Percentiles rank a stretch among this genome's conserved stretches.
phyloP scores from a whole-genome alignment of 2,329 filamentous ascomycete species.

The Ophiocordyceps polyrhachis-furcata region DNA sequence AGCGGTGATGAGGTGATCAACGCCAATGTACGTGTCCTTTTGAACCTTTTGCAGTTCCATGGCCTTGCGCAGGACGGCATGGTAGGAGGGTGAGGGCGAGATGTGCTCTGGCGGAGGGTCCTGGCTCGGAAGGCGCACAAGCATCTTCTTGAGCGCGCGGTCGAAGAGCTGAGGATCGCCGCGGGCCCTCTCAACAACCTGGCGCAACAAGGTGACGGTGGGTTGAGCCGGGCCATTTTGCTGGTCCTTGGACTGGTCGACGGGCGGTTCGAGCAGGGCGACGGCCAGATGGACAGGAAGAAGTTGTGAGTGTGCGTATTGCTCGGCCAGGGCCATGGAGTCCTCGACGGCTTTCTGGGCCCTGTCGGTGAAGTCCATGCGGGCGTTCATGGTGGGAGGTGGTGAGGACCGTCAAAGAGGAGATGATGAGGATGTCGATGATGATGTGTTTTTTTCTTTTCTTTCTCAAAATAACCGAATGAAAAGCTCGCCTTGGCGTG shows the following conservation, averaged over 20 bases:
- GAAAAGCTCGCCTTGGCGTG: neutral
- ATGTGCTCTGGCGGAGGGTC: slow-evolving; percentile 85
- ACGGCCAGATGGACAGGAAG: slow-evolving; percentile 80
- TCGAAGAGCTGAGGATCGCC: slow-evolving; percentile 83
- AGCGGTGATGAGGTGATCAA: slow-evolving; percentile 83
- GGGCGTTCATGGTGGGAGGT: slow-evolving; percentile 38
- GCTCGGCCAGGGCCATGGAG: slow-evolving; percentile 69
- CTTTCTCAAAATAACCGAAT: neutral
- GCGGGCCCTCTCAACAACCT: slow-evolving; percentile 84
- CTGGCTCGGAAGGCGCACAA: slow-evolving; percentile 84
- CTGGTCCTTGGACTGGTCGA: slow-evolving; percentile 64
- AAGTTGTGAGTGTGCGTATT: slow-evolving; percentile 83
- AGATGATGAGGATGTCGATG: neutral
- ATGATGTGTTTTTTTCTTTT: neutral
- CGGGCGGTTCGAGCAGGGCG: slow-evolving; percentile 56
- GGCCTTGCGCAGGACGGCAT: slow-evolving; percentile 64
- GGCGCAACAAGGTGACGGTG: slow-evolving; percentile 66
- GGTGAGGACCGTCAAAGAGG: neutral
- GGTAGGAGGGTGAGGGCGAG: slow-evolving; percentile 63
- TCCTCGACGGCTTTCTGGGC: slow-evolving; percentile 81
- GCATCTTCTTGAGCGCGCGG: slow-evolving; percentile 71
- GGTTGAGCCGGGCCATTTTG: slow-evolving; percentile 51
- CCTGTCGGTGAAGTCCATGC: slow-evolving; percentile 86
- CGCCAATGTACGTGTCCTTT: slow-evolving; percentile 84
- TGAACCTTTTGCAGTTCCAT: slow-evolving; percentile 91